Evolutionary conservation across 768 basidiomycete species (phyloP).

Genomic region (Trametes cingulata): DNA sequence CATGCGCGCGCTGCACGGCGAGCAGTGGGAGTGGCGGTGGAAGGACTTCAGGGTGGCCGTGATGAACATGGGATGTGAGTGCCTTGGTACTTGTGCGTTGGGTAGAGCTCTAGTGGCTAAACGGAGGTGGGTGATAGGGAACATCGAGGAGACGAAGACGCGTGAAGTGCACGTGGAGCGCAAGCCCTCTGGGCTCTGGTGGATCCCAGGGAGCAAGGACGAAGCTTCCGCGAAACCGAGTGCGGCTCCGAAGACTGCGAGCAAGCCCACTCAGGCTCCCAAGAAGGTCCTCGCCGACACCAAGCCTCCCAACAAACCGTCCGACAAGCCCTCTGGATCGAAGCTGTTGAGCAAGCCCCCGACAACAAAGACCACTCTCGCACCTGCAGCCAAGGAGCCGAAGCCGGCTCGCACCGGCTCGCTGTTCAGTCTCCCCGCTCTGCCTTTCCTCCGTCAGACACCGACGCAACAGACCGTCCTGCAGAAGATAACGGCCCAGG

Average conservation of each 20-base stretch:
- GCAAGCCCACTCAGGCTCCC: background rate
- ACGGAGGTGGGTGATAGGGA: conserved; percentile 12
- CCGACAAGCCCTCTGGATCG: background rate
- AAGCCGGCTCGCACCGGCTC: conserved; percentile 5
- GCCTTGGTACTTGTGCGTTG: background rate
- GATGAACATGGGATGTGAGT: conserved; percentile 79
- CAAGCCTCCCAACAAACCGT: background rate
- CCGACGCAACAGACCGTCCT: conserved; percentile 18
- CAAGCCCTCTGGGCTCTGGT: conserved; percentile 30
- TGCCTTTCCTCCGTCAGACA: conserved; percentile 16
- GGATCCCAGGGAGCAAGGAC: conserved; percentile 22
- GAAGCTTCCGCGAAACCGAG: background rate
- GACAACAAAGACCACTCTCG: conserved; percentile 1
- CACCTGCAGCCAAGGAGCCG: background rate
- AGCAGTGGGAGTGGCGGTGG: conserved; percentile 76
- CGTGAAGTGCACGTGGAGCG: conserved; percentile 28
- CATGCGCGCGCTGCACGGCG: conserved; percentile 63
- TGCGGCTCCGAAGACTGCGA: background rate
- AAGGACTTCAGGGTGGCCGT: conserved; percentile 78
- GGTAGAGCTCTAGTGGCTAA: background rate
- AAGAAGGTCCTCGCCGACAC: conserved; percentile 9
- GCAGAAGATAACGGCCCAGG: conserved; percentile 21
- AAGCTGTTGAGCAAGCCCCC: conserved; percentile 1
- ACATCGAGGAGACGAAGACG: conserved; percentile 28
- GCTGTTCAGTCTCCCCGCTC: conserved; percentile 17